Percentiles rank a stretch among this genome's conserved stretches.
Conservation (phyloP, 345 rosid species). For the Bruguiera gymnorhiza region DNA sequence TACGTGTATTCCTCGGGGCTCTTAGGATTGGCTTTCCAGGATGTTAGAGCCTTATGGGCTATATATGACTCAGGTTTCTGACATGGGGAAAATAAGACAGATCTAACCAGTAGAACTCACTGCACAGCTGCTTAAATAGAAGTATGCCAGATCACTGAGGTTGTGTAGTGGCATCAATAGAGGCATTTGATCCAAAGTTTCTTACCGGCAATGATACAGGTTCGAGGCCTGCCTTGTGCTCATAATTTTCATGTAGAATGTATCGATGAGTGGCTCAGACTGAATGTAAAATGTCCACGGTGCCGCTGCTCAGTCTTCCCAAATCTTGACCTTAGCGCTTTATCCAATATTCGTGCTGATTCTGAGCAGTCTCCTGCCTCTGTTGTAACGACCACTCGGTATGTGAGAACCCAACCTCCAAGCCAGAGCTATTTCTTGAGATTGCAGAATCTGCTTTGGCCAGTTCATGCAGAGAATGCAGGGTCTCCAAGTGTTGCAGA, state of each 20-base stretch:
- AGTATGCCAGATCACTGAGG: background rate
- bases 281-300: slow-evolving; percentile 95
- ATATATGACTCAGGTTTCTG: background rate
- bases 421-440: slow-evolving; percentile 77
- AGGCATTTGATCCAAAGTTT: slow-evolving; percentile 9
- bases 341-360: slow-evolving; percentile 72
- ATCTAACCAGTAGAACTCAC: background rate
- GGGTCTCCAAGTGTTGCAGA: slow-evolving; percentile 28
- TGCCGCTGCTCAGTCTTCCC: slow-evolving; percentile 97
- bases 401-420: slow-evolving; percentile 58
- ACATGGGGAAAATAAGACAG: background rate
- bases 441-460: slow-evolving; percentile 57
- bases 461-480: slow-evolving; percentile 49
- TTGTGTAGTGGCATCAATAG: background rate
- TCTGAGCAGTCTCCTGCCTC: slow-evolving; percentile 50
- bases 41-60: background rate
- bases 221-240: slow-evolving; percentile 97
- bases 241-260: slow-evolving; percentile 98
- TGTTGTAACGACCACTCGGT: slow-evolving; percentile 38
- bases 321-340: slow-evolving; percentile 90
- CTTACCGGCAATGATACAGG: slow-evolving; percentile 48
- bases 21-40: no score
- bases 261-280: slow-evolving; percentile 91
- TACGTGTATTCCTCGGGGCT: no score
- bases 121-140: background rate